Percentiles rank a stretch among this genome's conserved stretches.
Conservation (phyloP, 495 filamentous ascomycete species). For the Neurospora tetraspora region DNA sequence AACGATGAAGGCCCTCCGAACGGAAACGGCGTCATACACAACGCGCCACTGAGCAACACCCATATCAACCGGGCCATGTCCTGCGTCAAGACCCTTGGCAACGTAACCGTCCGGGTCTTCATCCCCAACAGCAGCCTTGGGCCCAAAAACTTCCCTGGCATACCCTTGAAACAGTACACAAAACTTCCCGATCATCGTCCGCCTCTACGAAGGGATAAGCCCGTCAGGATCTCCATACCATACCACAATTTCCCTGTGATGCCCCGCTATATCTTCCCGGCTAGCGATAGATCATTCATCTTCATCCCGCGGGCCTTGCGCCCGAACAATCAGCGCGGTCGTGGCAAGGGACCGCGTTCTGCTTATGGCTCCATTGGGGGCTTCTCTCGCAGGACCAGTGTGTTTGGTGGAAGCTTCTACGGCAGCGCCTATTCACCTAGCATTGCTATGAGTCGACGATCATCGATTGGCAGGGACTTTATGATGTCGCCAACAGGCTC, state of each 20-base stretch:
- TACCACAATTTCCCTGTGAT: constrained; percentile 41
- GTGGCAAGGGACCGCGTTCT: constrained; percentile 58
- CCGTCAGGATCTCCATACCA: constrained; percentile 87
- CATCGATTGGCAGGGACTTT: constrained; percentile 71
- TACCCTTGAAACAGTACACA: constrained; percentile 77
- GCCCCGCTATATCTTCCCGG: constrained; percentile 83
- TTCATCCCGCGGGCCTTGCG: constrained; percentile 93
- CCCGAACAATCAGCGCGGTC: constrained; percentile 78
- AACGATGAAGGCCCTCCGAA: constrained; percentile 34
- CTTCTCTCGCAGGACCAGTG: constrained; percentile 60
- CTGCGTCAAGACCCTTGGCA: constrained; percentile 54
- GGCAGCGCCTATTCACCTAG: constrained; percentile 85
- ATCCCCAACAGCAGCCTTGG: constrained; percentile 63
- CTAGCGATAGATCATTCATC: constrained; percentile 84
- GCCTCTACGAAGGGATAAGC: constrained; percentile 90
- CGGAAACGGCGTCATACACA: constrained; percentile 35
- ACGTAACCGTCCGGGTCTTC: constrained; percentile 67
- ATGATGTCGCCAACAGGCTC: constrained; percentile 71
- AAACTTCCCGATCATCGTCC: constrained; percentile 91
- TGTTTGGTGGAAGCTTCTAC: constrained; percentile 65
- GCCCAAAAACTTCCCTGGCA: constrained; percentile 57
- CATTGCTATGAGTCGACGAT: constrained; percentile 80
- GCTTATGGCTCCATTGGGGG: constrained; percentile 54
- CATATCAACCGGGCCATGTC: constrained; percentile 51
- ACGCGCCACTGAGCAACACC: constrained; percentile 29